A percentile compares a stretch with the other conserved stretches of the same genome.
Conservation (phyloP, 2,329 filamentous ascomycete species). For the Alternaria longipes region DNA sequence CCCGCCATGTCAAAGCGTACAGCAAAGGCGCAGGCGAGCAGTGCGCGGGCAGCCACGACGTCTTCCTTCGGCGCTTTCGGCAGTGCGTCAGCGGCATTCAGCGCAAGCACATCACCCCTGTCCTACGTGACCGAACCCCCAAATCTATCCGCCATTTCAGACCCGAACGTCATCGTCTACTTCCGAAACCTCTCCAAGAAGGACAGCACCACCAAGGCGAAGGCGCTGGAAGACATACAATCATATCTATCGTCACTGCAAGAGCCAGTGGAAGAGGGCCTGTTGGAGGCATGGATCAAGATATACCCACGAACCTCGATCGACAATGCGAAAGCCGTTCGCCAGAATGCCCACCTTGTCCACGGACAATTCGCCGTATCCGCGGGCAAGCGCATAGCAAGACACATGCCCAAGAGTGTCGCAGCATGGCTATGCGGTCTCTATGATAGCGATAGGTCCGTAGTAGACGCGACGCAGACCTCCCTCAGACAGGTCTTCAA, state of each 20-base stretch:
- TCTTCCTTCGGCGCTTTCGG: constrained; percentile 51
- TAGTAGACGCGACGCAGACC: constrained; percentile 78
- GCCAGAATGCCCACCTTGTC: constrained; percentile 82
- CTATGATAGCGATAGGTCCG: constrained; percentile 83
- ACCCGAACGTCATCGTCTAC: constrained; percentile 84
- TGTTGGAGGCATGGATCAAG: constrained; percentile 90
- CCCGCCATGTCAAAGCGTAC: constrained; percentile 65
- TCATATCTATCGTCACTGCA: constrained; percentile 67
- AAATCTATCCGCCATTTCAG: constrained; percentile 78
- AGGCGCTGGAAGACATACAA: constrained; percentile 86
- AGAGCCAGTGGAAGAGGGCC: constrained; percentile 76
- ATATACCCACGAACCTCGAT: constrained; percentile 90
- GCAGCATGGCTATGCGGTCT: constrained; percentile 91
- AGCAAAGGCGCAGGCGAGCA: constrained; percentile 71
- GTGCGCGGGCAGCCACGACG: constrained; percentile 65
- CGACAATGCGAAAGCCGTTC: constrained; percentile 85
- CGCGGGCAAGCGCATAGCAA: constrained; percentile 83
- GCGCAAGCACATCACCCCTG: constrained; percentile 67
- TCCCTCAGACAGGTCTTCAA: constrained; percentile 79
- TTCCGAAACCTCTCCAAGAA: constrained; percentile 95
- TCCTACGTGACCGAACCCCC: constrained; percentile 90
- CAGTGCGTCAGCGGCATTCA: constrained; percentile 55
- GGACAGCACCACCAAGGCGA: constrained; percentile 89
- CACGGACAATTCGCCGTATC: constrained; percentile 70
- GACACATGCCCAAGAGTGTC: constrained; percentile 77